Evolutionary conservation across 306 rosid genomes (phyloP), one percentile per base, ranked within the genome.

Genomic region (Dryas drummondii): DNA sequence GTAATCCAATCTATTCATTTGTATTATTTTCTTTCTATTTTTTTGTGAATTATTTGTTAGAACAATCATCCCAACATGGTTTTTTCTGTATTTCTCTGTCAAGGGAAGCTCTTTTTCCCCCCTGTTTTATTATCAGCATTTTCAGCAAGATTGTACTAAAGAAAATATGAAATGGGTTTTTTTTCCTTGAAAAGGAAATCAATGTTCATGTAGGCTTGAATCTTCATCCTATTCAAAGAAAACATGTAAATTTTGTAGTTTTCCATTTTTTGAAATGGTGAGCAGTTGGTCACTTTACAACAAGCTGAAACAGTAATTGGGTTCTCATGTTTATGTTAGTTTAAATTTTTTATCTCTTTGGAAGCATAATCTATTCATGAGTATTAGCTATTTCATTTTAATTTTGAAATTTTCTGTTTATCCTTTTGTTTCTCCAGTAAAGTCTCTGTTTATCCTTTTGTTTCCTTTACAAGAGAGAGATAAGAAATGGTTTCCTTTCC

Each of bases 21-120:
- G 26, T 48, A 74, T 74, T 76, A 32, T 71, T 68, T 19, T 79
- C 71, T 68, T 74, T 16, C 8, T 11, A 17, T 57, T 1, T 46
- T 46, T 5, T 2, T 45, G 50, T 51, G 73, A 9, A 47, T 55
- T 37, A 44, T 52, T 47, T 42, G 59, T 71, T 57, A n/a, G 17
- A 79, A 58, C 74, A 58, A 9, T 40, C 56, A 14, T 13, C 40
- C 37, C 8, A 44, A 56, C 52, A 44, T 72, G 56, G 17, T 40
- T n/a, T 72, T 26, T 41, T 40, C 13, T 64, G 22, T 42, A 6
- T 11, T 46, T 45, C 46, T 42, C 4, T 4, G 1, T 5, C 11
- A 55, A 42, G 42, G 50, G 53, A 71, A 71, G 66, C 66, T 71
- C 44, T 22, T 41, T 56, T 19, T 14, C 11, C 37, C 9, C 9